Percentiles rank a stretch among this genome's conserved stretches.
These are phyloP conservation scores for Vicia faba DNA, from an alignment of 306 rosid genomes.

Conservation along the genomic window DNA sequence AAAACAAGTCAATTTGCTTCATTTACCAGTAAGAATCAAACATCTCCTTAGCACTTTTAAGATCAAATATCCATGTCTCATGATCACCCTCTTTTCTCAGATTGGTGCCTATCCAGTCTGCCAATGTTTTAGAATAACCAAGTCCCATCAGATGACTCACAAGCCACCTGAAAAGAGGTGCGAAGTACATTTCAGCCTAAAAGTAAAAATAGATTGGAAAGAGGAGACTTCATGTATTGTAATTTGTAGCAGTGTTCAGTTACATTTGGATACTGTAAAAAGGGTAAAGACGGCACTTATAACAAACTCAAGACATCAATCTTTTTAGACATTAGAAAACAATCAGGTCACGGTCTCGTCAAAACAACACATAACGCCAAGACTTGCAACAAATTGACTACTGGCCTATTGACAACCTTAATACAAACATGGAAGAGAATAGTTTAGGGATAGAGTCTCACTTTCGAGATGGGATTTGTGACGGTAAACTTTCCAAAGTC, in stretches of 20 bases:
- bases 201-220: background rate
- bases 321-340: slow-evolving; percentile 11
- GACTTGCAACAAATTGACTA: slow-evolving; percentile 1
- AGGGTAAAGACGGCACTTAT: slow-evolving; percentile 18
- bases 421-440: slow-evolving; percentile 12
- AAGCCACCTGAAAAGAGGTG: slow-evolving; percentile 77
- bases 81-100: slow-evolving; percentile 80
- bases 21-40: slow-evolving; percentile 80
- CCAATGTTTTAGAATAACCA: slow-evolving; percentile 78
- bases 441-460: slow-evolving; percentile 44
- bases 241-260: slow-evolving; percentile 6
- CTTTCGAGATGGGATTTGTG: slow-evolving; percentile 71
- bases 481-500: slow-evolving; percentile 76
- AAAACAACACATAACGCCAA: slow-evolving; percentile 2
- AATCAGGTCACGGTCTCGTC: slow-evolving; percentile 1
- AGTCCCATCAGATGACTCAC: slow-evolving; percentile 81
- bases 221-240: slow-evolving; percentile 3
- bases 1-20: slow-evolving; percentile 21
- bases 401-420: slow-evolving; percentile 7
- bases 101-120: slow-evolving; percentile 94
- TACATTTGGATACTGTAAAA: background rate
- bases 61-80: slow-evolving; percentile 83
- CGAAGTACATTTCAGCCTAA: slow-evolving; percentile 29
- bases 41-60: slow-evolving; percentile 80
- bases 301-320: background rate